These are phyloP conservation scores for Cytidiella melzeri DNA, from an alignment of 768 basidiomycete genomes.

Conservation along the genomic window DNA sequence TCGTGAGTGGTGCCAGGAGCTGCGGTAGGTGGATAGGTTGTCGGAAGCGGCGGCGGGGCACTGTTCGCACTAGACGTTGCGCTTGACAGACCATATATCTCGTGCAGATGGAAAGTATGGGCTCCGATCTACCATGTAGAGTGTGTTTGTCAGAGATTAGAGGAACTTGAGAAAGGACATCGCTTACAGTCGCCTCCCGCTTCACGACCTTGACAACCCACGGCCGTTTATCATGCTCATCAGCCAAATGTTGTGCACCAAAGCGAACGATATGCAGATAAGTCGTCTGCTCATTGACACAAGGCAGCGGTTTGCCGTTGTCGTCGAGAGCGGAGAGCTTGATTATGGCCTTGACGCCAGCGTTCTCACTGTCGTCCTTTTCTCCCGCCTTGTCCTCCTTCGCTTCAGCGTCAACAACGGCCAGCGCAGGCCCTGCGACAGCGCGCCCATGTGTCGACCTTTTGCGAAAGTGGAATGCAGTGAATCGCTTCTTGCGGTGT, in stretches of 20 bases:
- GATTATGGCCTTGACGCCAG: conserved; percentile 74
- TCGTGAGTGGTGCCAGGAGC: conserved; percentile 33
- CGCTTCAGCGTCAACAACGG: conserved; percentile 67
- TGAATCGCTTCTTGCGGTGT: conserved; percentile 43
- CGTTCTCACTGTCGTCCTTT: conserved; percentile 40
- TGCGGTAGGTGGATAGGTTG: conserved; percentile 42
- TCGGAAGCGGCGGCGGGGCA: conserved; percentile 28
- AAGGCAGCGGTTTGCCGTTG: conserved; percentile 57
- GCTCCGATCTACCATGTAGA: conserved; percentile 64
- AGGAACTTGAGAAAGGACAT: conserved; percentile 2
- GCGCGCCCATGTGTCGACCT: conserved; percentile 38
- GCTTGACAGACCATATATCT: conserved; percentile 82
- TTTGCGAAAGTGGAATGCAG: conserved; percentile 62
- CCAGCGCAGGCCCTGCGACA: conserved; percentile 71
- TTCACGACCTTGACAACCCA: conserved; percentile 94
- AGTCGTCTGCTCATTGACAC: conserved; percentile 81
- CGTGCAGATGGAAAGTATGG: conserved; percentile 92
- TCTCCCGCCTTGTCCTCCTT: conserved; percentile 30
- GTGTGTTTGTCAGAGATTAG: conserved; percentile 1
- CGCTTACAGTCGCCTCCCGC: conserved; percentile 74
- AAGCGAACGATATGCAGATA: conserved; percentile 81
- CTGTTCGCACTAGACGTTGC: conserved; percentile 27
- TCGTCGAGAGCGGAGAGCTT: conserved; percentile 77
- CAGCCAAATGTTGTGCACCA: conserved; percentile 34
- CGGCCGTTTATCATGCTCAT: conserved; percentile 49